phyloP scores from a whole-genome alignment of 2,329 filamentous ascomycete genomes.

The Plectosphaerella sp. region DNA sequence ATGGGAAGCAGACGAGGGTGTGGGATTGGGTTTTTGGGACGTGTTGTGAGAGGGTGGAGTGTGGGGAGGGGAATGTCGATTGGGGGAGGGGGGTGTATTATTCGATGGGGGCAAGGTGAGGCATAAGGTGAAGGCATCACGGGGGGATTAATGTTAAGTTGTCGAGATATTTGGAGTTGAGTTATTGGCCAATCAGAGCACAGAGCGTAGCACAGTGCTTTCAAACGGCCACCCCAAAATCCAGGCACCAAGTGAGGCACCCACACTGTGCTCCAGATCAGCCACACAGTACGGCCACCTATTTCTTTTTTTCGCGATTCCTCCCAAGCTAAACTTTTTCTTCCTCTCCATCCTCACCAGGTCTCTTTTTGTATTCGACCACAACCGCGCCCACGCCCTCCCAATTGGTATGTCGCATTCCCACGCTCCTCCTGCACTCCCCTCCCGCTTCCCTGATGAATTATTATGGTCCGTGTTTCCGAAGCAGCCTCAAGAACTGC shows the following conservation, averaged over 20 bases:
- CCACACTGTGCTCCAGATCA: too few relatives aligned
- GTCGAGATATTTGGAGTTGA: too few relatives aligned
- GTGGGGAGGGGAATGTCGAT: too few relatives aligned
- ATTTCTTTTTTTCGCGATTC: neutral
- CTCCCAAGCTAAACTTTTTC: neutral
- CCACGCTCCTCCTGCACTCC: neutral
- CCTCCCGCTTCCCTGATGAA: slow-evolving; percentile 52
- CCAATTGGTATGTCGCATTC: slow-evolving; percentile 53
- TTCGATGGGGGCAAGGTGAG: too few relatives aligned
- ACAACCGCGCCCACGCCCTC: neutral
- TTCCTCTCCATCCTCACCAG: neutral
- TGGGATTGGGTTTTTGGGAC: slow-evolving; percentile 8
- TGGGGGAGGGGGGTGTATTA: too few relatives aligned
- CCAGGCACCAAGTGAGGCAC: too few relatives aligned
- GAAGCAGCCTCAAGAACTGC: slow-evolving; percentile 90
- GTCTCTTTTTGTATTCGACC: neutral
- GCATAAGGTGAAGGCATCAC: too few relatives aligned
- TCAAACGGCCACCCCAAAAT: too few relatives aligned
- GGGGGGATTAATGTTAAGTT: too few relatives aligned
- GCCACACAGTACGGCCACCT: neutral
- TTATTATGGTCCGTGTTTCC: slow-evolving; percentile 94
- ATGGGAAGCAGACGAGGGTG: slow-evolving; percentile 7
- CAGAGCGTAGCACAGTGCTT: too few relatives aligned
- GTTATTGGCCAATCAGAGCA: too few relatives aligned
- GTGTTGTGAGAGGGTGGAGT: slow-evolving; percentile 6